Percentiles rank a stretch among this genome's conserved stretches.
phyloP scores from a whole-genome alignment of 176 grass and related monocot species.

The Aegilops speltoides region DNA sequence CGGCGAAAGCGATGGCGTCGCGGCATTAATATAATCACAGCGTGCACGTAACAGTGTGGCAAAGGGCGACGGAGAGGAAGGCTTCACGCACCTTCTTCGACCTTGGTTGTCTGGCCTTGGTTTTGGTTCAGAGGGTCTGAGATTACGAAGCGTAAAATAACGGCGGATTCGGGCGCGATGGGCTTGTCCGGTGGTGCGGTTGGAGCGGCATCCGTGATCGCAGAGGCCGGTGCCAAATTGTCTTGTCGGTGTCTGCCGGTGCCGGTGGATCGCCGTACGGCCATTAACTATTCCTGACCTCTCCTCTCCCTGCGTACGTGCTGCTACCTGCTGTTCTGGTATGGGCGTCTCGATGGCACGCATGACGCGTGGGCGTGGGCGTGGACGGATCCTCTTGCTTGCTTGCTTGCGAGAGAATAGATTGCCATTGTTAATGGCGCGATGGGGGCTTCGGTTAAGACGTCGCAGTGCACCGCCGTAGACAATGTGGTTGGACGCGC shows the following conservation, averaged over 20 bases:
- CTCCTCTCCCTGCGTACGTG: constrained; percentile 26
- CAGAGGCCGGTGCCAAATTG: constrained; percentile 7
- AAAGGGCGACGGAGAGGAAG: background rate
- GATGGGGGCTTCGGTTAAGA: constrained; percentile 8
- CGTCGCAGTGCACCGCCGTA: constrained; percentile 3
- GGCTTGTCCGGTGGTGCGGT: constrained; percentile 20
- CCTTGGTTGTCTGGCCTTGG: background rate
- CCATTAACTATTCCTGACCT: constrained; percentile 4
- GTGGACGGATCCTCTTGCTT: background rate
- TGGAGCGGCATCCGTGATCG: constrained; percentile 40
- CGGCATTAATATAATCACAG: constrained; percentile 18
- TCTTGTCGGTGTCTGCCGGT: constrained; percentile 34
- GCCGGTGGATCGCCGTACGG: constrained; percentile 32
- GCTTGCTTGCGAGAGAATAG: background rate
- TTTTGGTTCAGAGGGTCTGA: background rate
- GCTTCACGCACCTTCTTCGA: constrained; percentile 16
- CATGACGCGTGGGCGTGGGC: constrained; percentile 24
- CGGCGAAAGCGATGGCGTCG: constrained; percentile 22
- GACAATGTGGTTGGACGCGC: background rate
- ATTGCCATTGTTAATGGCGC: background rate
- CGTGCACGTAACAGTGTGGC: background rate
- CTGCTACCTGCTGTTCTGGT: constrained; percentile 31
- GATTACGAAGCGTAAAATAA: background rate
- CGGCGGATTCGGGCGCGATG: constrained; percentile 16
- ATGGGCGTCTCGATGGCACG: constrained; percentile 5